Base-by-base conservation (phyloP, 2,329 filamentous ascomycete species). In the Talaromyces atroroseus region DNA sequence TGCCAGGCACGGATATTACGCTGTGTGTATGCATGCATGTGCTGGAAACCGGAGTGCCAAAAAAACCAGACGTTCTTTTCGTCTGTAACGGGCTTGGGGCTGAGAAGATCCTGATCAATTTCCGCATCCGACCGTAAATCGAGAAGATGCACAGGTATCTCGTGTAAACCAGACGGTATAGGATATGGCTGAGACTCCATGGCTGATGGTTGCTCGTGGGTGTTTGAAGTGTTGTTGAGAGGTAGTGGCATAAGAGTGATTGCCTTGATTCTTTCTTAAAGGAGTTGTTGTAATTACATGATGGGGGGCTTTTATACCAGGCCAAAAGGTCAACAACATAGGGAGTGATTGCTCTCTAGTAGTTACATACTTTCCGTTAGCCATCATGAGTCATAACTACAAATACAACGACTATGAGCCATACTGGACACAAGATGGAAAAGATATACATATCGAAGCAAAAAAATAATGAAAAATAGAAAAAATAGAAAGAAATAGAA, bases 11-110 rank as follows among this genome's bases (percentile, higher is more conserved):
- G 73, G 26, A 83, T 71, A 58, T 78, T 83, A 42, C 81, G 79
- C 57, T 78, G 69, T 4, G 76, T 72, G 64, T 82, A 82, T 0
- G 73, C 71, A 56, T 81, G 78, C 74, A 83, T 78, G 24, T 66
- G 68, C 2, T 61, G 45, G 61, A 76, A 79, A 26, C 81, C 81
- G 3, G 68, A 68, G 64, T 83, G 74, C 81, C 81, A 84, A 68
- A 82, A 84, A 63, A 82, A 80, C 75, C 80, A 84, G 24, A 83
- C 69, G 49, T 82, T 82, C 64, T 83, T 83, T 47, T 76, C 73
- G 29, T 68, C 65, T 0, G 68, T 64, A 26, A 78, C 65, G 20
- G 75, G 70, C 20, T 60, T 62, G 1, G 74, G 75, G 51, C 76
- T 63, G 0, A 74, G 61, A 29, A 81, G 60, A 11, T 71, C 71